Evolutionary conservation across 2,329 filamentous ascomycete genomes (phyloP).

Genomic region (Talaromyces sp.): DNA sequence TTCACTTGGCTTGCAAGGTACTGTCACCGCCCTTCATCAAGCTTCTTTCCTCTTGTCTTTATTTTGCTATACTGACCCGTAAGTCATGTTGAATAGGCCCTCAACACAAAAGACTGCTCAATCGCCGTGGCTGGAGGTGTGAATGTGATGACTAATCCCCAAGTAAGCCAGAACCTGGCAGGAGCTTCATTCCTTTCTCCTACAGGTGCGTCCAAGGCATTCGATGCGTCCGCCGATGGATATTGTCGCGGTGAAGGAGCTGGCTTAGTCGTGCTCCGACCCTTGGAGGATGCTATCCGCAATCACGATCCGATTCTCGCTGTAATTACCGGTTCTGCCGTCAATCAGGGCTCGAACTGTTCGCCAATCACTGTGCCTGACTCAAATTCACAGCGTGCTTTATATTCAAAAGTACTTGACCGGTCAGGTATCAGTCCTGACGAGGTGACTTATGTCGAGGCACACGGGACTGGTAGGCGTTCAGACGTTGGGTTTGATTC

Average conservation of each 20-base stretch:
- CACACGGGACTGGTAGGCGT: constrained; percentile 29
- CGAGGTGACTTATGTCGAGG: neutral
- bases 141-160: constrained; percentile 27
- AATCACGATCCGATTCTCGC: constrained; percentile 43
- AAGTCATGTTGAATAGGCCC: constrained; percentile 10
- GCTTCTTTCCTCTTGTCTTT: too few species aligned
- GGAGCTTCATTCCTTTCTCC: constrained; percentile 52
- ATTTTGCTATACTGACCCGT: too few species aligned
- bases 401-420: neutral
- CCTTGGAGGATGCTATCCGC: constrained; percentile 43
- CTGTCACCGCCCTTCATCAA: too few species aligned
- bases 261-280: constrained; percentile 50
- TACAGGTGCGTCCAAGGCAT: constrained; percentile 51
- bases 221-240: constrained; percentile 45
- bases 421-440: neutral
- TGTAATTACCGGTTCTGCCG: constrained; percentile 29
- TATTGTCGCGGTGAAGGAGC: constrained; percentile 53
- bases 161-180: constrained; percentile 31
- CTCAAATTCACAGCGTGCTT: neutral
- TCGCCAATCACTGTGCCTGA: neutral
- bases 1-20: constrained; percentile 24
- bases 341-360: constrained; percentile 30
- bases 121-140: constrained; percentile 26
- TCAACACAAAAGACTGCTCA: constrained; percentile 21
- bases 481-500: too few species aligned